Percentiles rank a stretch among this genome's conserved stretches.
These are phyloP conservation scores for Purpureocillium lavendulum DNA, from an alignment of 2,329 filamentous ascomycete species.

Conservation along the genomic window DNA sequence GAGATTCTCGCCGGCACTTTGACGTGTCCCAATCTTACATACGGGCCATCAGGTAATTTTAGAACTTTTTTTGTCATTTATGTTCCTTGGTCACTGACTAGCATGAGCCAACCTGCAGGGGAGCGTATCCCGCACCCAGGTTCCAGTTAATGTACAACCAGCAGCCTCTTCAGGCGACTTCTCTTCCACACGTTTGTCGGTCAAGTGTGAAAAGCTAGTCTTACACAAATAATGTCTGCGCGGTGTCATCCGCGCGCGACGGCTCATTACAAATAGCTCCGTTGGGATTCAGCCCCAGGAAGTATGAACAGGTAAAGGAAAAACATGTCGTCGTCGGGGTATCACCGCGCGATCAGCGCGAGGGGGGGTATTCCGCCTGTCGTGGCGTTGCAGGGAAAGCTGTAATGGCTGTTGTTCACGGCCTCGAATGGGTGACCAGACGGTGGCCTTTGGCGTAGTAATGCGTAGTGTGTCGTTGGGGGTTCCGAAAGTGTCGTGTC, in stretches of 20 bases:
- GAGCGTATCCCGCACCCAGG: not conserved
- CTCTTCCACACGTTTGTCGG: slow-evolving; percentile 1
- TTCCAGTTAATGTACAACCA: slow-evolving; percentile 13
- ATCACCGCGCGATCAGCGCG: slow-evolving; percentile 10
- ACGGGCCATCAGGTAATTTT: not conserved
- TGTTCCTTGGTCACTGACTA: slow-evolving; percentile 3
- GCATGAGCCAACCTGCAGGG: slow-evolving; percentile 4
- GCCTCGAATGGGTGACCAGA: not conserved
- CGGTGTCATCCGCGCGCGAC: slow-evolving; percentile 4
- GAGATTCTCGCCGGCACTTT: too few relatives aligned
- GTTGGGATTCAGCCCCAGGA: slow-evolving; percentile 5
- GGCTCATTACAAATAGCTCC: slow-evolving; percentile 7
- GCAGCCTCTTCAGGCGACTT: slow-evolving; percentile 6
- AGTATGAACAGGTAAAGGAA: slow-evolving; percentile 13
- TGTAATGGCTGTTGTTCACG: not conserved
- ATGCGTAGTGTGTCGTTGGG: too few relatives aligned
- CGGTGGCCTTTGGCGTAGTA: not conserved
- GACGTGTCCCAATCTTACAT: too few relatives aligned
- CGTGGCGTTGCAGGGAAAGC: not conserved
- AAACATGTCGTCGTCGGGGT: slow-evolving; percentile 15
- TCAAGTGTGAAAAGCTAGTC: slow-evolving; percentile 8
- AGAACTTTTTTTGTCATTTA: slow-evolving; percentile 1
- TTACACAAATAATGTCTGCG: slow-evolving; percentile 11
- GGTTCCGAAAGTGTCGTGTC: too few relatives aligned
- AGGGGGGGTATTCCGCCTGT: slow-evolving; percentile 2